phyloP scores from a whole-genome alignment of 768 basidiomycete species.

The Cystofilobasidium capitatum region DNA sequence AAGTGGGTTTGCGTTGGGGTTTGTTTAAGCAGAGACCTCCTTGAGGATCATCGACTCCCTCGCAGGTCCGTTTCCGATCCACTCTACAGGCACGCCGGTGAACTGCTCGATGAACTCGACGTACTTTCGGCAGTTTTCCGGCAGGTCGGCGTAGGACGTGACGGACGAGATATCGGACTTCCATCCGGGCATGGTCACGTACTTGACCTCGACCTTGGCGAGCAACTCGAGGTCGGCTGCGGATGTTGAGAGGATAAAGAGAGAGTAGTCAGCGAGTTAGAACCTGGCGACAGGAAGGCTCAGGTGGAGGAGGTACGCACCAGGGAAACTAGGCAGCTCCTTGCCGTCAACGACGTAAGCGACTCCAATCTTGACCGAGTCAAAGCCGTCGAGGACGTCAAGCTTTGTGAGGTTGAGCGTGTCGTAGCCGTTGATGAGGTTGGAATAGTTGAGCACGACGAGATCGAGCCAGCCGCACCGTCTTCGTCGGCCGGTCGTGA shows the following conservation, averaged over 20 bases:
- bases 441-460: constrained; percentile 86
- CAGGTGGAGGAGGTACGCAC: constrained; percentile 43
- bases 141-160: constrained; percentile 62
- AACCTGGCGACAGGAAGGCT: background rate
- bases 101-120: constrained; percentile 74
- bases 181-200: constrained; percentile 89
- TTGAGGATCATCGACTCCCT: constrained; percentile 25
- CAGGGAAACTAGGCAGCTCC: constrained; percentile 75
- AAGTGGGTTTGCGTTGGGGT: too few relatives aligned
- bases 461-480: constrained; percentile 98
- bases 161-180: constrained; percentile 59
- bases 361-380: constrained; percentile 78
- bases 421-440: constrained; percentile 91
- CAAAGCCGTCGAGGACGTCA: constrained; percentile 74
- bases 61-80: constrained; percentile 27
- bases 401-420: constrained; percentile 89
- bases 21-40: background rate
- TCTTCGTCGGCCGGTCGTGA: constrained; percentile 81
- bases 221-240: constrained; percentile 77
- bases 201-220: constrained; percentile 65
- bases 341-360: constrained; percentile 69
- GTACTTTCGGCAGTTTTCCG: constrained; percentile 75
- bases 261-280: background rate
- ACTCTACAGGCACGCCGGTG: constrained; percentile 54
- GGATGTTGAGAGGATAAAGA: background rate